phyloP scores from a whole-genome alignment of 1,284 basidiomycete genomes.

The Fomitopsis schrenkii region DNA sequence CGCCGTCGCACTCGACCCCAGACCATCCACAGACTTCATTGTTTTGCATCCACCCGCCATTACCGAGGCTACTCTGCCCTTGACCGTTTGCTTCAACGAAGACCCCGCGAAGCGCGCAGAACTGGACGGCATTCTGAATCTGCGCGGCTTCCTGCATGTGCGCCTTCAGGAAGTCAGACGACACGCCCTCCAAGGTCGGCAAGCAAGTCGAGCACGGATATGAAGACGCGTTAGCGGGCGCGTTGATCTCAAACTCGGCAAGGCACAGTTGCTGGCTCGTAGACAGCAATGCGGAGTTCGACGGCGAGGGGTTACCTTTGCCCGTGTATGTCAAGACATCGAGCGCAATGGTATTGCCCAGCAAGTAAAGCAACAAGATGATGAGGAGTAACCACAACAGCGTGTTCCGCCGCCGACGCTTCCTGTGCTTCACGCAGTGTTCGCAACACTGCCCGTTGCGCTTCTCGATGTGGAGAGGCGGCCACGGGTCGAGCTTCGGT shows the following conservation, averaged over 20 bases:
- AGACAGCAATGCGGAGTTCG: conserved; percentile 29
- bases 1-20: conserved; percentile 41
- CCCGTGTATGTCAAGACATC: conserved; percentile 32
- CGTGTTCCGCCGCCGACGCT: conserved; percentile 28
- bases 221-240: conserved; percentile 35
- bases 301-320: conserved; percentile 13
- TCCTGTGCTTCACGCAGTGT: conserved; percentile 23
- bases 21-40: conserved; percentile 45
- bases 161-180: conserved; percentile 30
- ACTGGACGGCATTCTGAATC: conserved; percentile 38
- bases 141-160: conserved; percentile 30
- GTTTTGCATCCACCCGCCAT: conserved; percentile 45
- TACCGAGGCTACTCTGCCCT: conserved; percentile 36
- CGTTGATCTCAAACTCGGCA: conserved; percentile 43
- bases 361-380: conserved; percentile 39
- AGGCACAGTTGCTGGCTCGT: conserved; percentile 40
- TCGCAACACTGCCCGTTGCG: conserved; percentile 22
- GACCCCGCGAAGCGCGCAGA: conserved; percentile 47
- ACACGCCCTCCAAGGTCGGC: conserved; percentile 35
- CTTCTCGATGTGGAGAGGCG: conserved; percentile 38
- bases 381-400: conserved; percentile 30
- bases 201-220: conserved; percentile 50
- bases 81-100: conserved; percentile 38
- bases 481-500: conserved; percentile 29
- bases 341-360: conserved; percentile 38